A percentile compares a stretch with the other conserved stretches of the same genome.
Conservation (phyloP, 192 early-diverging fungal genomes). For the Coemansia sp. region DNA sequence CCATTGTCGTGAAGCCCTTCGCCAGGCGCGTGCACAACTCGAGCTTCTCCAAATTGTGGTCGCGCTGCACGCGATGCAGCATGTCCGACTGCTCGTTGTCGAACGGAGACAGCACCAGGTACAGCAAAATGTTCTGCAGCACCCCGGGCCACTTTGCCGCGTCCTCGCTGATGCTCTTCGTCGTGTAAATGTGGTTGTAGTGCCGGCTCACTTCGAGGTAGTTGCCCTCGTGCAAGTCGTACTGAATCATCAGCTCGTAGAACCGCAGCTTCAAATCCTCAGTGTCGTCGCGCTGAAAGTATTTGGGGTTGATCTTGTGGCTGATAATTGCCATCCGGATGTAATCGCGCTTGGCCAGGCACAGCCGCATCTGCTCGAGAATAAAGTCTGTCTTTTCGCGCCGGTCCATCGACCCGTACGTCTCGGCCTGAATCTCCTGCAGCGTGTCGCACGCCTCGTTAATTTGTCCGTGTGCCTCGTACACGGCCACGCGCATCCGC, state of each 20-base stretch:
- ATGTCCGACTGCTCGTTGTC: slow-evolving; percentile 96
- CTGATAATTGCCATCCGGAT: slow-evolving; percentile 89
- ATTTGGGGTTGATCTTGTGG: slow-evolving; percentile 93
- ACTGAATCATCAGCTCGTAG: slow-evolving; percentile 95
- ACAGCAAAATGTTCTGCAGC: slow-evolving; percentile 81
- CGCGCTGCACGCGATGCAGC: slow-evolving; percentile 81
- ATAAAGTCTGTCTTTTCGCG: slow-evolving; percentile 99
- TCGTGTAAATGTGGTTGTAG: slow-evolving; percentile 88
- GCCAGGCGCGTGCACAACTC: slow-evolving; percentile 78
- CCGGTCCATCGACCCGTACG: slow-evolving; percentile 98
- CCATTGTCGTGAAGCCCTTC: slow-evolving; percentile 86
- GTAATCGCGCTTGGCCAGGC: slow-evolving; percentile 91
- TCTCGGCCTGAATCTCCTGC: slow-evolving; percentile 98
- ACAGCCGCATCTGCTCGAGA: slow-evolving; percentile 96
- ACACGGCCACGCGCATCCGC: slow-evolving; percentile 81
- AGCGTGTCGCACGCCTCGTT: slow-evolving; percentile 91
- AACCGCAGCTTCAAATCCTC: slow-evolving; percentile 85
- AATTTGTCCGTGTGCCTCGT: slow-evolving; percentile 87
- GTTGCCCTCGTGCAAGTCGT: slow-evolving; percentile 86
- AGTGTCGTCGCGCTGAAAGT: slow-evolving; percentile 79
- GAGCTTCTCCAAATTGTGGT: slow-evolving; percentile 76
- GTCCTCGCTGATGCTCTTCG: slow-evolving; percentile 76
- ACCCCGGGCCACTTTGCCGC: slow-evolving; percentile 71
- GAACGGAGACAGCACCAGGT: slow-evolving; percentile 85
- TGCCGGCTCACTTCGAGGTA: slow-evolving; percentile 91